Base-by-base conservation (phyloP, 768 basidiomycete genomes). In the Tricholoma saponaceum region DNA sequence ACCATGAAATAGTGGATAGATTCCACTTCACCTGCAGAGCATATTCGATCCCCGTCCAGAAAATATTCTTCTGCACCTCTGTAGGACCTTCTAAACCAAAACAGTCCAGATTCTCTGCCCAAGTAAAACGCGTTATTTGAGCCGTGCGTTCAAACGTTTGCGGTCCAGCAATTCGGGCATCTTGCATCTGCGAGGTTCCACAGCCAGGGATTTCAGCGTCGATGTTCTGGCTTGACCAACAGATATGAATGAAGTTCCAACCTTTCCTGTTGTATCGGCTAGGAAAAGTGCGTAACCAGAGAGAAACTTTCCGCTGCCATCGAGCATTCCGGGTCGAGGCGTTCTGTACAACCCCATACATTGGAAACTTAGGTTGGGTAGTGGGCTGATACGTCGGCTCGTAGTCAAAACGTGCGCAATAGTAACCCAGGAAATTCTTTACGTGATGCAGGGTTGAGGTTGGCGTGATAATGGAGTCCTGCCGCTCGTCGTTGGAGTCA, bases 241-340 rank as follows among this genome's bases (percentile, higher is more conserved):
- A 0, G 86, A 88, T 57, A 91, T 87, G 67, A 90, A 89, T 4
- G 88, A 90, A 3, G 87, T 87, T 3, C 86, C 88, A 2, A 91
- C 73, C 6, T 67, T 59, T 52, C 63, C 14, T 7, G 20, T 25
- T 33, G 52, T 46, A 5, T 57, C 9, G 12, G 68, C 66, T 20
- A 74, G 65, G 57, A 90, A 83, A 3, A 68, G 67, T 3, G 75
- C 80, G 58, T 81, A 86, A 0, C 79, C 87, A 14, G 79, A 76
- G 6, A 86, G 66, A 30, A 79, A 60, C 9, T 76, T 60, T 2
- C 85, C 87, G 5, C 69, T 58, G 2, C 74, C 73, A 0, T 61
- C 62, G 1, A 54, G 59, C 14, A 69, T 66, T 9, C 72, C 67
- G 14, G 69, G 65, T 39, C 0, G 72, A 79, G 9, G 72, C 76